A percentile compares a stretch with the other conserved stretches of the same genome.
Conservation (phyloP, 352 stramenopile genomes). For the Thraustotheca clavata region DNA sequence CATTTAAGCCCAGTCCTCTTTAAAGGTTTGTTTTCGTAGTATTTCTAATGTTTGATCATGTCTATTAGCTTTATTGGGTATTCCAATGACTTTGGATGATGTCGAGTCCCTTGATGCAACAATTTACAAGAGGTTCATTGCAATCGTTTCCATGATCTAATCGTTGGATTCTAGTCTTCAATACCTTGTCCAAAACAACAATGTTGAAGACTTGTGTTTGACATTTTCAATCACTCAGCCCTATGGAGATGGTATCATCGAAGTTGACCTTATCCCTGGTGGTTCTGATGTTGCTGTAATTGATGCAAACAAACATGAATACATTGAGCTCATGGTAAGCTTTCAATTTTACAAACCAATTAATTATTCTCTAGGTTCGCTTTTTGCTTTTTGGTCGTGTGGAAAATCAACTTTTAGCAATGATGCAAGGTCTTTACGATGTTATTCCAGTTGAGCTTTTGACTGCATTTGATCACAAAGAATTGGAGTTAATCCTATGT, state of each 20-base stretch:
- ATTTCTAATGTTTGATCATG: not conserved
- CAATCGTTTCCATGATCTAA: not conserved
- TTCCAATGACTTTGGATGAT: slow-evolving; percentile 75
- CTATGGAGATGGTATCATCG: slow-evolving; percentile 46
- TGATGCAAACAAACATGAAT: slow-evolving; percentile 95
- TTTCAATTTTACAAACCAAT: not conserved
- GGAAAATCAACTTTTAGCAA: slow-evolving; percentile 79
- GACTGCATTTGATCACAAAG: slow-evolving; percentile 97
- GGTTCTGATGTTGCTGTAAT: slow-evolving; percentile 78
- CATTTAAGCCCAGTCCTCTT: slow-evolving; percentile 65
- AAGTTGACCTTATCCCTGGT: slow-evolving; percentile 48
- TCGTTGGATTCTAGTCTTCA: slow-evolving; percentile 46
- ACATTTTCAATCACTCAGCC: slow-evolving; percentile 68
- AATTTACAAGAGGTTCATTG: slow-evolving; percentile 54
- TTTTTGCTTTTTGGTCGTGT: slow-evolving; percentile 94
- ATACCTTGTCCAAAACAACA: slow-evolving; percentile 71
- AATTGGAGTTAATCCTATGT: slow-evolving; percentile 86
- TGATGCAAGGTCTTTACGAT: slow-evolving; percentile 91
- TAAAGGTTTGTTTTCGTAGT: slow-evolving; percentile 80
- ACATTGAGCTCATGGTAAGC: slow-evolving; percentile 71
- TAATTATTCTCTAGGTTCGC: slow-evolving; percentile 46
- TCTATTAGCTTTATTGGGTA: slow-evolving; percentile 37
- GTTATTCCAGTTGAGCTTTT: slow-evolving; percentile 94
- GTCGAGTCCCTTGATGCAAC: slow-evolving; percentile 70
- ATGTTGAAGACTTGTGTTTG: slow-evolving; percentile 58